A percentile compares a stretch with the other conserved stretches of the same genome.
These are phyloP conservation scores for Suillus variegatus DNA, from an alignment of 768 basidiomycete species.

Conservation along the genomic window DNA sequence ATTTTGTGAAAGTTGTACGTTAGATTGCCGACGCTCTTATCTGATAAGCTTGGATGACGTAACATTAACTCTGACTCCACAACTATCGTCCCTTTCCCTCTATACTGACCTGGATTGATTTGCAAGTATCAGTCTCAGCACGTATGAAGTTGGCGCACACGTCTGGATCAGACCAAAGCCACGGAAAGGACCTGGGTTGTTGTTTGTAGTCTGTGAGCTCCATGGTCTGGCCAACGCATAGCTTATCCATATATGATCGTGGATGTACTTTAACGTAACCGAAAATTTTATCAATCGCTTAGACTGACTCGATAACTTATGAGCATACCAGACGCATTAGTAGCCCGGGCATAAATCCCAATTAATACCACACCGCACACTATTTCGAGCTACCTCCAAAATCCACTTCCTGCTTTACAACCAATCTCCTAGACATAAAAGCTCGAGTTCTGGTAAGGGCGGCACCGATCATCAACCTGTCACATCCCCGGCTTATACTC, in stretches of 20 bases:
- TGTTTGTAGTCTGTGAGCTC: not conserved
- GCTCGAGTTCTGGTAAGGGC: conserved; percentile 32
- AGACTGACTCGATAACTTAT: not conserved
- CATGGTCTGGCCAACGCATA: not conserved
- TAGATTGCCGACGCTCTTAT: not conserved
- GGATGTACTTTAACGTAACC: not conserved
- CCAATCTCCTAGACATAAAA: conserved; percentile 29
- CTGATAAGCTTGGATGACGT: not conserved
- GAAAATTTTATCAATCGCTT: not conserved
- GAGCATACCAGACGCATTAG: not conserved
- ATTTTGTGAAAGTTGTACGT: not conserved
- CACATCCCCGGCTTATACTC: conserved; percentile 35
- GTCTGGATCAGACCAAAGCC: not conserved
- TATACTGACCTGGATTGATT: too few relatives aligned
- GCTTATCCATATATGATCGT: not conserved
- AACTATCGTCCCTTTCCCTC: too few relatives aligned
- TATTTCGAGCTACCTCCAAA: not conserved
- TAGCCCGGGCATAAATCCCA: not conserved
- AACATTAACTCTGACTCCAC: not conserved
- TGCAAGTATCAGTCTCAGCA: not conserved
- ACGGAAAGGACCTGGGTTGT: not conserved
- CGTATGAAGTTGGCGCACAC: not conserved
- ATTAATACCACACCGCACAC: not conserved
- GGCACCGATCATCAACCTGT: conserved; percentile 20
- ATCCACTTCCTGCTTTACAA: not conserved